Evolutionary conservation across 345 rosid species (phyloP), one percentile per base, ranked within the genome.

Genomic region (Eutrema japonicum): DNA sequence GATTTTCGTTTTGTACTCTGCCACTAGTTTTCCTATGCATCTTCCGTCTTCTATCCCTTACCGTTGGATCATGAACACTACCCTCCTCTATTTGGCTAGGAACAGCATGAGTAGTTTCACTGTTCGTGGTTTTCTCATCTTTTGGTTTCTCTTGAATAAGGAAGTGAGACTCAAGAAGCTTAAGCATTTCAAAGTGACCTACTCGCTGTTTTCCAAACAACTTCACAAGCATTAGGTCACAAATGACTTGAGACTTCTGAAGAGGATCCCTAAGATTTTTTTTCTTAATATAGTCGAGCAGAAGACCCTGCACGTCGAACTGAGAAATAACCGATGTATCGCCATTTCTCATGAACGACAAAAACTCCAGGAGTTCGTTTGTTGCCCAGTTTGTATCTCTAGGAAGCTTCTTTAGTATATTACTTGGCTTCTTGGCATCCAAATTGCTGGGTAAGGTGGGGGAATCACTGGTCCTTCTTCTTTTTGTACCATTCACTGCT

Each of bases 161-260:
- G 76, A 87, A 82, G 70, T 95, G 99, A 66, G 77, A 76, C 72
- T 89, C 93, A 11, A 94, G 88, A 83, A 91, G 93, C 85, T 86
- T 89, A 55, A 85, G 85, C 99, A 95, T 91, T 82, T 95, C 97
- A 83, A 89, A 65, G 73, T 86, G 96, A 48, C 88, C 96, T 63
- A 92, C 80, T 69, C 84, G 82, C 64, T 67, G 76, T 81, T 77
- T 86, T 12, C 92, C 89, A 82, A 95, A 92, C 66, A 94, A 83
- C 72, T 76, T 85, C 61, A 74, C 53, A 55, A 94, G 97, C 85
- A 80, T 87, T 55, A 72, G 42, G 62, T 94, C 98, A 68, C 98
- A 94, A 46, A 89, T 14, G 71, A 95, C 85, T 73, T 87, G 87
- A 71, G 84, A 78, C 75, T 87, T 85, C 75, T 81, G 83, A 43